Evolutionary conservation across 2,329 filamentous ascomycete genomes (phyloP), one percentile per base, ranked within the genome.

Genomic region (Beauveria australis): DNA sequence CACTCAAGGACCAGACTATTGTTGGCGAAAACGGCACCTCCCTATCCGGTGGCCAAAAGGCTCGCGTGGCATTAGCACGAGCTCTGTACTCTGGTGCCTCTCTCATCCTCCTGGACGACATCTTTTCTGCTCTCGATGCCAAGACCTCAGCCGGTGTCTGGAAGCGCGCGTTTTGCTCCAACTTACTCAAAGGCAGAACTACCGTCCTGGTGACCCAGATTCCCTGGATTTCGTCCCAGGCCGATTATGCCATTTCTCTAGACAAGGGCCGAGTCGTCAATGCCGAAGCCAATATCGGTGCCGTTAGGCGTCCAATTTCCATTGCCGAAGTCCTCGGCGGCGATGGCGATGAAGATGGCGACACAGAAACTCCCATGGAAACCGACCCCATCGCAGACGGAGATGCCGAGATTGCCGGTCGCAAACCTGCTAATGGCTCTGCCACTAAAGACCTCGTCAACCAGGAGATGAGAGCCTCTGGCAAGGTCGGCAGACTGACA

Each of bases 51-150:
- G 81, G 81, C 0, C 81, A 84, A 63, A 82, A 81, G 64, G 81
- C 81, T 33, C 76, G 81, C 6, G 79, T 85, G 41, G 80, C 81
- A 14, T 68, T 85, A 40, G 83, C 83, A 1, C 75, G 83, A 61
- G 79, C 82, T 7, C 67, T 86, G 1, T 86, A 85, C 67, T 84
- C 82, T 1, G 79, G 79, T 59, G 77, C 82, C 0, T 74, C 79
- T 1, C 73, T 84, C 2, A 71, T 85, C 24, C 72, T 86, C 0
- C 76, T 86, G 1, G 83, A 86, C 63, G 83, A 86, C 61, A 76
- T 85, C 3, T 83, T 86, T 64, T 82, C 82, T 1, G 83, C 83
- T 0, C 73, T 86, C 0, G 83, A 86, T 65, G 77, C 82, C 19
- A 82, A 83, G 64, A 86, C 83, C 0, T 78, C 80, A 1, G 79